Percentiles rank a stretch among this genome's conserved stretches.
phyloP scores from a whole-genome alignment of 495 filamentous ascomycete species.

The Glarea lozoyensis region DNA sequence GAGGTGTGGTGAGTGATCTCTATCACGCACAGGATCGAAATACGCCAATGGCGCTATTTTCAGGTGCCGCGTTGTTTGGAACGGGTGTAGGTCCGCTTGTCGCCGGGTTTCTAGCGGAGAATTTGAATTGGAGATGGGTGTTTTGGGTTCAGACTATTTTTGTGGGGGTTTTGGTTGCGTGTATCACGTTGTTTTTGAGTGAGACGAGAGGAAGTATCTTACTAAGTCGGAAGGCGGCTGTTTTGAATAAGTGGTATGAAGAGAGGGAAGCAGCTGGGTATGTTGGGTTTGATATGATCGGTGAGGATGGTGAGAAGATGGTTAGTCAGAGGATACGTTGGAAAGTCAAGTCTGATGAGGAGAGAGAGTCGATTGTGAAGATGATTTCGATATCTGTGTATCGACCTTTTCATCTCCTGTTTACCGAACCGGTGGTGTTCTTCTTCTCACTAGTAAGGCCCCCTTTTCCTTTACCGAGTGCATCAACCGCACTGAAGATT shows the following conservation, averaged over 20 bases:
- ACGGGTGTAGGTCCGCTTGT: conserved; percentile 75
- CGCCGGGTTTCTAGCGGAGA: conserved; percentile 58
- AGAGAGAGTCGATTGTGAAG: conserved; percentile 55
- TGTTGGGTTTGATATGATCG: conserved; percentile 46
- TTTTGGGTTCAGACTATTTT: conserved; percentile 81
- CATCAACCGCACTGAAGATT: no score
- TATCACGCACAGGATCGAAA: conserved; percentile 74
- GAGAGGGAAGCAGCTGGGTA: conserved; percentile 57
- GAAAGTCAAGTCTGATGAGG: conserved; percentile 78
- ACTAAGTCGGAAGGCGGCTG: conserved; percentile 63
- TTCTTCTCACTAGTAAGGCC: conserved; percentile 91
- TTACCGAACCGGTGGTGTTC: conserved; percentile 90
- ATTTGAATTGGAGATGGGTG: conserved; percentile 74
- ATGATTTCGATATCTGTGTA: conserved; percentile 73
- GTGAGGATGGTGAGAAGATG: neutral
- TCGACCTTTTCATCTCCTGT: conserved; percentile 76
- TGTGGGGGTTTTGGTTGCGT: conserved; percentile 50
- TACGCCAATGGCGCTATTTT: conserved; percentile 84
- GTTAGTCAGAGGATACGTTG: conserved; percentile 60
- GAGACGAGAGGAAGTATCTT: conserved; percentile 82
- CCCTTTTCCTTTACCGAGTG: no score
- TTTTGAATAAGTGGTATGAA: conserved; percentile 75
- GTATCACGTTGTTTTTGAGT: conserved; percentile 59
- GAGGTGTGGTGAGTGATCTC: conserved; percentile 84
- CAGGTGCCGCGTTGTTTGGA: conserved; percentile 64